These are phyloP conservation scores for Chrysosporium queenslandicum DNA, from an alignment of 2,329 filamentous ascomycete genomes.

Conservation along the genomic window DNA sequence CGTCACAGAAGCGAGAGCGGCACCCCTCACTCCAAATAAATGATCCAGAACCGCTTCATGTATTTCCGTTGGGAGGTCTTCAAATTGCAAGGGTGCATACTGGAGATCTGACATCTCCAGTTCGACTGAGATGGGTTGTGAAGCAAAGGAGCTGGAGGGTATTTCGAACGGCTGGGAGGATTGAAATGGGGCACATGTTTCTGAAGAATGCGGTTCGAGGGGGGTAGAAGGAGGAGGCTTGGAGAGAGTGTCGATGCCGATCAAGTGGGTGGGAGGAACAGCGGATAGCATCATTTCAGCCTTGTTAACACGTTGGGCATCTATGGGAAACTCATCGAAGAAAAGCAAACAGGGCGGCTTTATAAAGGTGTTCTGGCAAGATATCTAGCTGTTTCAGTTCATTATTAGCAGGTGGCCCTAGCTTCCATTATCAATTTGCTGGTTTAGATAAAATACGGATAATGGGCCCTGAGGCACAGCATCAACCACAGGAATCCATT, in stretches of 20 bases:
- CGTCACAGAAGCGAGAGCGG: conserved; percentile 49
- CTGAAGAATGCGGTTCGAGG: background rate
- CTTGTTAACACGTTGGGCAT: conserved; percentile 8
- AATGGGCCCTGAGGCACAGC: background rate
- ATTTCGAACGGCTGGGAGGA: background rate
- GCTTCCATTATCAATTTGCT: conserved; percentile 8
- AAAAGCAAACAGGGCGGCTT: background rate
- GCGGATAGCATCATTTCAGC: conserved; percentile 12
- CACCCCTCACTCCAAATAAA: conserved; percentile 58
- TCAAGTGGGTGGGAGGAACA: conserved; percentile 2
- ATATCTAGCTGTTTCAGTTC: conserved; percentile 1
- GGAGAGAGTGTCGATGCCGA: conserved; percentile 3
- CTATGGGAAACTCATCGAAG: conserved; percentile 1
- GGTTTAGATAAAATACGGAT: background rate
- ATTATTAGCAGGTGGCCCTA: conserved; percentile 2
- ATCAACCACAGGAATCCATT: background rate
- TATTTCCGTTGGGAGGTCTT: conserved; percentile 56
- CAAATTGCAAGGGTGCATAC: conserved; percentile 18
- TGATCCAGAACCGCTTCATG: conserved; percentile 63
- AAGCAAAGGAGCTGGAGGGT: conserved; percentile 1
- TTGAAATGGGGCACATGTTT: conserved; percentile 6
- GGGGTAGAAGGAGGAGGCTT: conserved; percentile 1
- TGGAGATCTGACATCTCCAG: conserved; percentile 8
- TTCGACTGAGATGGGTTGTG: conserved; percentile 5
- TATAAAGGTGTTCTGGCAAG: background rate